Percentiles rank a stretch among this genome's conserved stretches.
phyloP scores from a whole-genome alignment of 306 rosid species.

The Vachellia pachyceras region DNA sequence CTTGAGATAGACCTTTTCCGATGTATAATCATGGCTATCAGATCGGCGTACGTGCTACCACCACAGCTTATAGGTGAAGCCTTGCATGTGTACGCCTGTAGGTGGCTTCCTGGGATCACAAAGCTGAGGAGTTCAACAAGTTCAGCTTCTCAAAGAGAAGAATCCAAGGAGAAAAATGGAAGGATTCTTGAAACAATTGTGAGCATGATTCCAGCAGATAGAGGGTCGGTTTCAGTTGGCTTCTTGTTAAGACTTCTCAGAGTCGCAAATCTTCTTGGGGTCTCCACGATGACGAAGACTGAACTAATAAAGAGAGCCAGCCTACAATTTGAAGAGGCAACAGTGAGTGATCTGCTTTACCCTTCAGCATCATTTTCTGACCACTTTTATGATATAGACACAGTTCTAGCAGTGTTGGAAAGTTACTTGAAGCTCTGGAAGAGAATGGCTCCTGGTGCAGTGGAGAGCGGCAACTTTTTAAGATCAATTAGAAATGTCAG shows the following conservation, averaged over 20 bases:
- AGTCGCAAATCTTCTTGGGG: constrained; percentile 63
- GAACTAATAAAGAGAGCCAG: constrained; percentile 78
- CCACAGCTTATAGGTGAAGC: constrained; percentile 96
- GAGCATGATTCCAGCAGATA: constrained; percentile 82
- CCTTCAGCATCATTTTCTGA: constrained; percentile 63
- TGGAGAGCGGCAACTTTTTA: constrained; percentile 53
- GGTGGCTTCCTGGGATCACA: constrained; percentile 73
- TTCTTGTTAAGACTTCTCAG: constrained; percentile 77
- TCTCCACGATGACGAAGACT: constrained; percentile 65
- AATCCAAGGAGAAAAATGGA: constrained; percentile 52
- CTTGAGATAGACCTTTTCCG: constrained; percentile 85
- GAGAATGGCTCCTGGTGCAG: constrained; percentile 64
- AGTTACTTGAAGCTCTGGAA: constrained; percentile 76
- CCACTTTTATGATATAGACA: constrained; percentile 70
- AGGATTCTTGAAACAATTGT: constrained; percentile 76
- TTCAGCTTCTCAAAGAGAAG: constrained; percentile 57
- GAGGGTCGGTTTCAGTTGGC: constrained; percentile 79
- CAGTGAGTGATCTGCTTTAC: constrained; percentile 70
- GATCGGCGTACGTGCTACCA: constrained; percentile 72
- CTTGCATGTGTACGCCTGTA: constrained; percentile 83
- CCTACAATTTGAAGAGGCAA: constrained; percentile 83
- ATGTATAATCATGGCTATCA: constrained; percentile 70
- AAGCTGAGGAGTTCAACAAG: constrained; percentile 45
- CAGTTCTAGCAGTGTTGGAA: constrained; percentile 71
- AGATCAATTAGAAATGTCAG: constrained; percentile 71